phyloP scores from a whole-genome alignment of 208 protist genomes.

The Leishmania guyanensis region DNA sequence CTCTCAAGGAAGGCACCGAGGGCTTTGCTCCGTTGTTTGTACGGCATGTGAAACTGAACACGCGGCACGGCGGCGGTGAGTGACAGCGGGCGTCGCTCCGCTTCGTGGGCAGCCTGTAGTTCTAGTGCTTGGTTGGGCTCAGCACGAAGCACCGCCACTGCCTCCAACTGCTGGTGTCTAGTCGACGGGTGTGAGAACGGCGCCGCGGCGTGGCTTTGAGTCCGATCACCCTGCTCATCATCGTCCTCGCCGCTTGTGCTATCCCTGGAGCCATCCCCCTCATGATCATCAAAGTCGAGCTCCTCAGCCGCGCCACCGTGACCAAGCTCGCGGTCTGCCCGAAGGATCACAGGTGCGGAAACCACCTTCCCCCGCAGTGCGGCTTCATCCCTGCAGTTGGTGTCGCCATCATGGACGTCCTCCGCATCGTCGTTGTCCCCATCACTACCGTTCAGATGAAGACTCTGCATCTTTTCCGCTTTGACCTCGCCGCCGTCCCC shows the following conservation, averaged over 20 bases:
- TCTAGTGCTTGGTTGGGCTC: slow-evolving; percentile 46
- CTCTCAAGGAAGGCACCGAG: slow-evolving; percentile 31
- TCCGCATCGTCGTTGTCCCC: neutral
- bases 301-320: neutral
- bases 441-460: neutral
- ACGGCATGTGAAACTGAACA: slow-evolving; percentile 31
- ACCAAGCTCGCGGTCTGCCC: slow-evolving; percentile 1
- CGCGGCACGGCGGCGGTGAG: slow-evolving; percentile 44
- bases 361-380: neutral
- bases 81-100: slow-evolving; percentile 55
- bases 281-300: slow-evolving; percentile 7
- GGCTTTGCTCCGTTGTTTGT: slow-evolving; percentile 14
- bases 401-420: neutral
- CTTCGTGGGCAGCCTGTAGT: slow-evolving; percentile 59
- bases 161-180: slow-evolving; percentile 8
- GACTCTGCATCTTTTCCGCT: neutral
- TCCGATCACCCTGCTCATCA: slow-evolving; percentile 10
- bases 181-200: neutral
- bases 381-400: neutral
- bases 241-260: slow-evolving; percentile 9
- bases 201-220: neutral
- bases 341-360: neutral
- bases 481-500: neutral
- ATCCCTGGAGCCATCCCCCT: neutral
- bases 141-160: slow-evolving; percentile 28